Evolutionary conservation across 306 rosid species (phyloP), one percentile per base, ranked within the genome.

Genomic region (Oemleria cerasiformis): DNA sequence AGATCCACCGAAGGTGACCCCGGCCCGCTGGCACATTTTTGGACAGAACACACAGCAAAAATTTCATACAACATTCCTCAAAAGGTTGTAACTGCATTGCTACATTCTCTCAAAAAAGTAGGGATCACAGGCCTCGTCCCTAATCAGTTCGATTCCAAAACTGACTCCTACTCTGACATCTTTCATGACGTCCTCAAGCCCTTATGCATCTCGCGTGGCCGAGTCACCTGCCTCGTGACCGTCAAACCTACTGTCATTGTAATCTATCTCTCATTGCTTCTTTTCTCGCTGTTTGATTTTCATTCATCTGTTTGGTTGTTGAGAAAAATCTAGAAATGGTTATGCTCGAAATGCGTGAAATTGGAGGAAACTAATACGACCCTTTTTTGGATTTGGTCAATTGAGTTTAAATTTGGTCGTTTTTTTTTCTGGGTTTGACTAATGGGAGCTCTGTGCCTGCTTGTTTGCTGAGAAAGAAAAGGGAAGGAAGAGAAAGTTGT

Each of bases 161-260:
- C 72, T 13, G 83, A 62, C 17, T 79, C 78, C 60, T 54, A 54
- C 47, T 82, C 81, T 63, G 59, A 79, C 59, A 43, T 85, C 67
- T 4, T 70, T 34, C 64, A 67, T 40, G 71, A 66, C 12, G 54
- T 67, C 65, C 70, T 85, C 39, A 72, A 71, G 55, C 83, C 71
- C 59, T 75, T 62, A 20, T 34, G 19, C 59, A 14, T 72, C 8
- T 49, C 63, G 17, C 81, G 77, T 8, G 89, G 87, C 75, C 81
- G 65, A 16, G 15, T 82, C 71, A 67, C 86, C 70, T 85, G 82
- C 63, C 77, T 77, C 42, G 75, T 85, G 71, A 39, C 75, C 34
- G 81, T 77, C 68, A 61, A 75, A 6, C 83, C 86, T 41, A 67
- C 60, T 38, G 20, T 82, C 40, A 11, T 30, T 30, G 89, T 85